phyloP scores from a whole-genome alignment of 345 rosid genomes.

The Eucalyptus cloeziana region DNA sequence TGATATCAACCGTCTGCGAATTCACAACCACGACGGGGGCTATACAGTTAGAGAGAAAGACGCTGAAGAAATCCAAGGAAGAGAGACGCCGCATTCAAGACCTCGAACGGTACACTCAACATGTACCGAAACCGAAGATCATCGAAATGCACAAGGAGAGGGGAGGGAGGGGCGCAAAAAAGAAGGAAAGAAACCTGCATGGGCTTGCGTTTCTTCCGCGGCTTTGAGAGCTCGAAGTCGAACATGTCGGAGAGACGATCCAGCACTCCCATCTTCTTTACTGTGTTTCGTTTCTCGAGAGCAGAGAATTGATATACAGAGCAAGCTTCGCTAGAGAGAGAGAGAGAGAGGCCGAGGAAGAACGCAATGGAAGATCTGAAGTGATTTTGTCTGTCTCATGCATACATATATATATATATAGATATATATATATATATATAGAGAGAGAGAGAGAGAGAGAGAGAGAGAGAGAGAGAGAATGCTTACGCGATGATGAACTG shows the following conservation, averaged over 20 bases:
- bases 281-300: neutral
- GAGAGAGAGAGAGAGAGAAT: neutral
- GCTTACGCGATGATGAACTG: neutral
- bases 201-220: slow-evolving; percentile 24
- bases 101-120: neutral
- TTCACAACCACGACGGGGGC: neutral
- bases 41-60: neutral
- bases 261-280: slow-evolving; percentile 26
- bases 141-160: neutral
- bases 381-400: neutral
- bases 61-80: neutral
- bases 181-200: slow-evolving; percentile 23
- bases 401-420: neutral
- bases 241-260: slow-evolving; percentile 22
- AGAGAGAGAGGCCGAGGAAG: neutral
- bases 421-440: no score
- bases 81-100: neutral
- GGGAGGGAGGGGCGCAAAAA: neutral
- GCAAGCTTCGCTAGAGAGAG: neutral
- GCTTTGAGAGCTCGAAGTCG: slow-evolving; percentile 5
- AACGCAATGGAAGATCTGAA: neutral
- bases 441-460: neutral
- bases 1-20: slow-evolving; percentile 40
- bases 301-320: neutral
- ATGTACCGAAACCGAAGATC: neutral